Conservation (phyloP, 2,329 filamentous ascomycete genomes). For the Aspergillus bombycis region DNA sequence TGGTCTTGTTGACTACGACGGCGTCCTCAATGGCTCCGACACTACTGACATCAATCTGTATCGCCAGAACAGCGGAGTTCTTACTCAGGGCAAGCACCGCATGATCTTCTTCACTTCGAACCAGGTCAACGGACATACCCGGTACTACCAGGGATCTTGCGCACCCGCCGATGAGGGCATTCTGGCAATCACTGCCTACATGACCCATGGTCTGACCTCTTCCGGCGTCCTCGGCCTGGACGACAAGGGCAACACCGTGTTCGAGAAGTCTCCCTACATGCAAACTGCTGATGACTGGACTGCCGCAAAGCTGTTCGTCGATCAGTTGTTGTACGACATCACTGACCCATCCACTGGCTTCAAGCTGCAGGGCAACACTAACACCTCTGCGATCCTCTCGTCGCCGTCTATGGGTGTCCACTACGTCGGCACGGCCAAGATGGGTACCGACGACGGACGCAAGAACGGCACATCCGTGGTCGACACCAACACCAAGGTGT, state of each 20-base stretch:
- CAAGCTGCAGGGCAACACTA: conserved; percentile 26
- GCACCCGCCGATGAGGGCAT: conserved; percentile 12
- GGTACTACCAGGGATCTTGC: conserved; percentile 30
- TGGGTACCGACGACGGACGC: conserved; percentile 61
- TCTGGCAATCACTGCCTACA: conserved; percentile 28
- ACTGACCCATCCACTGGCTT: conserved; percentile 24
- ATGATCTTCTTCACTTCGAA: conserved; percentile 32
- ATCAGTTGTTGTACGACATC: conserved; percentile 26
- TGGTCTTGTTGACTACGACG: conserved; percentile 19
- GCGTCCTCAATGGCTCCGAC: conserved; percentile 24
- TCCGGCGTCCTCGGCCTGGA: conserved; percentile 29
- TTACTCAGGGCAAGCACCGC: conserved; percentile 31
- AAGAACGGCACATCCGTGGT: conserved; percentile 62
- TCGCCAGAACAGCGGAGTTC: conserved; percentile 21
- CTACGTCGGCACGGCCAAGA: conserved; percentile 27
- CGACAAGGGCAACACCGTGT: conserved; percentile 28
- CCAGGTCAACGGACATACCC: conserved; percentile 27
- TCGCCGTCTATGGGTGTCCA: conserved; percentile 39
- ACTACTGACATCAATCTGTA: conserved; percentile 28
- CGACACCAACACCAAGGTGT: conserved; percentile 65
- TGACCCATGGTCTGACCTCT: conserved; percentile 33
- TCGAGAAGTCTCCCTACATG: conserved; percentile 31
- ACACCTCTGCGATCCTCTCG: conserved; percentile 27
- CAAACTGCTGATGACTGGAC: conserved; percentile 25
- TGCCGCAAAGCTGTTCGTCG: conserved; percentile 26